phyloP scores from a whole-genome alignment of 257 asterid genomes.

The Lantana camara region DNA sequence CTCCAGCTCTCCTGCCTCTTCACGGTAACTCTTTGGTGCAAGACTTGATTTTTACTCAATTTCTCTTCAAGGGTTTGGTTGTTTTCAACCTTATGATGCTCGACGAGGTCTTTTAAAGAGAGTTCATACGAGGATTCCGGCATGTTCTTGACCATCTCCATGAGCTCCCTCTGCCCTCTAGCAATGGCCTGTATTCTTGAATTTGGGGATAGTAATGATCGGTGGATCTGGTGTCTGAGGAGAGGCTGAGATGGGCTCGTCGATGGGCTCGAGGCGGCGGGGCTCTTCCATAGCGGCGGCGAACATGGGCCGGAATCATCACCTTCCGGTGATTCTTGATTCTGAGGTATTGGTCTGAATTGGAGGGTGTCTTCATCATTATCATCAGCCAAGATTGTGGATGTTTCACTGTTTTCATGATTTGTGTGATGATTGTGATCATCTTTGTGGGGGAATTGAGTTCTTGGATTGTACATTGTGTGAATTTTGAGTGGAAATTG shows the following conservation, averaged over 20 bases:
- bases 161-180: slow-evolving; percentile 78
- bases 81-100: slow-evolving; percentile 36
- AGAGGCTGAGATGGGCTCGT: slow-evolving; percentile 45
- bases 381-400: slow-evolving; percentile 19
- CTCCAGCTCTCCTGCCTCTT: slow-evolving; percentile 42
- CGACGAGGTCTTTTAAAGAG: slow-evolving; percentile 79
- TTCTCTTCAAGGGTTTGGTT: slow-evolving; percentile 8
- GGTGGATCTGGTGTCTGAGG: slow-evolving; percentile 28
- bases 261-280: slow-evolving; percentile 41
- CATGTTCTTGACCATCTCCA: slow-evolving; percentile 91
- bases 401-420: slow-evolving; percentile 10
- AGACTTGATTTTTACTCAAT: slow-evolving; percentile 22
- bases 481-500: slow-evolving; percentile 24
- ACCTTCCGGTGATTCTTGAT: slow-evolving; percentile 28
- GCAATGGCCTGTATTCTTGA: slow-evolving; percentile 70
- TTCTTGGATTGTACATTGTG: slow-evolving; percentile 56
- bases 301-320: slow-evolving; percentile 67
- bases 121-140: slow-evolving; percentile 83
- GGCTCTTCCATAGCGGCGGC: slow-evolving; percentile 70
- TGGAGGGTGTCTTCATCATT: slow-evolving; percentile 38
- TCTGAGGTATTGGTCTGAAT: slow-evolving; percentile 33
- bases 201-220: slow-evolving; percentile 49
- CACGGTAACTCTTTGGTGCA: slow-evolving; percentile 30
- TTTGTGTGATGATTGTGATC: slow-evolving; percentile 17
- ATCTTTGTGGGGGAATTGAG: slow-evolving; percentile 9